Conservation (phyloP, 2,329 filamentous ascomycete genomes). For the Pestalotiopsis sp. region DNA sequence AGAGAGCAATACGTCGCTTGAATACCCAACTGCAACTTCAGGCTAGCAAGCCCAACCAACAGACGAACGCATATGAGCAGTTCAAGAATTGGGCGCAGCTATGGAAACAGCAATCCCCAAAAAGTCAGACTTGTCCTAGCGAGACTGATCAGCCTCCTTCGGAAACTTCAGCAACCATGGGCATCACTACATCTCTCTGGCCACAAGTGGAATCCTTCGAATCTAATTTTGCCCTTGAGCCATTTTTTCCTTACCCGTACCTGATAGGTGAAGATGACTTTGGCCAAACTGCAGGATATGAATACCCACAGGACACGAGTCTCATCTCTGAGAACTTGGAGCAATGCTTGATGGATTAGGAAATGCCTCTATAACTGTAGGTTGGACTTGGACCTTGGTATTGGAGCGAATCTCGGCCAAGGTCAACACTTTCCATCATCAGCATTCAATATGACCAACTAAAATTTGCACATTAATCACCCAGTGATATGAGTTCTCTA, state of each 20-base stretch:
- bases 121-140: background rate
- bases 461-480: too few species aligned
- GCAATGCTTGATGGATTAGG: too few species aligned
- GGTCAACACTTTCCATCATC: too few species aligned
- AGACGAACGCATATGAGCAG: background rate
- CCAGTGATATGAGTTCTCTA: background rate
- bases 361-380: too few species aligned
- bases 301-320: too few species aligned
- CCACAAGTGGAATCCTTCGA: background rate
- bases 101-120: background rate
- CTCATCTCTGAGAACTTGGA: too few species aligned
- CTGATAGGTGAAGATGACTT: background rate
- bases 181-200: background rate
- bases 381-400: too few species aligned
- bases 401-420: too few species aligned
- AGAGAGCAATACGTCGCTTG: slow-evolving; percentile 2
- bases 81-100: slow-evolving; percentile 3
- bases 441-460: too few species aligned
- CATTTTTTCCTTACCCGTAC: background rate
- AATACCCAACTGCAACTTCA: background rate
- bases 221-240: background rate
- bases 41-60: background rate
- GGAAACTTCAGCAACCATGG: background rate
- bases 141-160: background rate
- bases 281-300: background rate